Evolutionary conservation across 441 rosid genomes (phyloP), one percentile per base, ranked within the genome.

Genomic region (Daphne laureola): DNA sequence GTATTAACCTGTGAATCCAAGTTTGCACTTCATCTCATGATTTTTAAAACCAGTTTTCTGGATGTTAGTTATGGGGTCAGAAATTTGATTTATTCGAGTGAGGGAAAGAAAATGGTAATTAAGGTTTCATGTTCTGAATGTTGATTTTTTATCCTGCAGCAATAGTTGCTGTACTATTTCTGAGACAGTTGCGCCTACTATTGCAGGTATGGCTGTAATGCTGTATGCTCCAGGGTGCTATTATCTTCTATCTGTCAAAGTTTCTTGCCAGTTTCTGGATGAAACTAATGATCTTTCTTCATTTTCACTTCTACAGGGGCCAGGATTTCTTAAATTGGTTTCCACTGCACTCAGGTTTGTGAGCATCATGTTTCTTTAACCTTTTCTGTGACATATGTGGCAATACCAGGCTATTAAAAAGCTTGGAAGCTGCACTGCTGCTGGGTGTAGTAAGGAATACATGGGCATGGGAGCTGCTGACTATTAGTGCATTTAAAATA

Each of bases 91-190:
- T 15, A 51, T n/a, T n/a, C 5, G 11, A 44, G 41, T 43, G 54
- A 4, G 11, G 38, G 11, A 31, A 31, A 31, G 38, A 43, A 18
- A 12, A 17, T 49, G 50, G 14, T 36, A 46, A 14, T 15, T 16
- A 45, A 17, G 2, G 17, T 15, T 0, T 62, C 25, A 23, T 60
- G 5, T 53, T 27, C 57, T 55, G 50, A 64, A 14, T 46, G 59
- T 5, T 31, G 54, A 35, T 59, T 68, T 35, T 61, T 40, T 71
- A 53, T 44, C 66, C 57, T 68, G 73, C 86, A 86, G 96, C 80
- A 35, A 79, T 91, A 45, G 75, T 87, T 26, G 69, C 81, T 18
- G 35, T 88, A 58, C 45, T 91, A 67, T 81, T 82, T 67, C 62
- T 84, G 23, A 77, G 95, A 78, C 87, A 82, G 73, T 54, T 74